Base-by-base conservation (phyloP, 139 green algal species). In the Penium margaritaceum region DNA sequence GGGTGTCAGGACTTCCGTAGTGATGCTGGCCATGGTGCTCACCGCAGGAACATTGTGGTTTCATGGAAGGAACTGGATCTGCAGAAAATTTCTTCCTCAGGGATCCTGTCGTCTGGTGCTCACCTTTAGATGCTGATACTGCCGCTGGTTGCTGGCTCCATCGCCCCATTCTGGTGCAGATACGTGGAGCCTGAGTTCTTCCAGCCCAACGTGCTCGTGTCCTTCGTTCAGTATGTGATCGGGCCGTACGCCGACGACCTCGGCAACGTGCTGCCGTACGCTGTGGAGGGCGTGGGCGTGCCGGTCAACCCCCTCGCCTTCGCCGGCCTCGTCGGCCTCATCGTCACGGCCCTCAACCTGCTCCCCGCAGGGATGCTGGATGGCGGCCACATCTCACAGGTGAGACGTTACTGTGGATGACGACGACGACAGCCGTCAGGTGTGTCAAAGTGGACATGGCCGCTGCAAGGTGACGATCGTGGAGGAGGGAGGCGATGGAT, bases 221-320 rank as follows among this genome's bases (percentile, higher is more conserved):
- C 63, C 62, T 78, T 78, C 71, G 39, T 78, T 7, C 71, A 78
- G 63, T 76, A 78, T 39, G 61, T 78, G n/a, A 78, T 78, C 43
- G 71, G 71, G 0, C 71, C 71, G 17, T 78, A 78, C 41, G 21
- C 44, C 0, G 71, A 78, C 71, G 71, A 78, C 21, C 71, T 78
- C 24, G 71, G 71, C 60, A 78, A 78, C 51, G 71, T 78, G 30
- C 69, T 78, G 38, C 71, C 71, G 21, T 37, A 78, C 63, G 71
- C 71, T 5, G 71, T 78, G 3, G 41, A 36, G 30, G 71, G 33
- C 17, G 2, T 78, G 21, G 71, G 71, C 2, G 63, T 78, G 9
- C 71, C 71, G 1, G 71, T 78, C 6, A 78, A 75, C 33, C 71
- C 71, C 1, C 15, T 75, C 5, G 71, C 71, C 6, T 78, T 78